These are phyloP conservation scores for Venturia nashicola DNA, from an alignment of 2,329 filamentous ascomycete genomes.

Conservation along the genomic window DNA sequence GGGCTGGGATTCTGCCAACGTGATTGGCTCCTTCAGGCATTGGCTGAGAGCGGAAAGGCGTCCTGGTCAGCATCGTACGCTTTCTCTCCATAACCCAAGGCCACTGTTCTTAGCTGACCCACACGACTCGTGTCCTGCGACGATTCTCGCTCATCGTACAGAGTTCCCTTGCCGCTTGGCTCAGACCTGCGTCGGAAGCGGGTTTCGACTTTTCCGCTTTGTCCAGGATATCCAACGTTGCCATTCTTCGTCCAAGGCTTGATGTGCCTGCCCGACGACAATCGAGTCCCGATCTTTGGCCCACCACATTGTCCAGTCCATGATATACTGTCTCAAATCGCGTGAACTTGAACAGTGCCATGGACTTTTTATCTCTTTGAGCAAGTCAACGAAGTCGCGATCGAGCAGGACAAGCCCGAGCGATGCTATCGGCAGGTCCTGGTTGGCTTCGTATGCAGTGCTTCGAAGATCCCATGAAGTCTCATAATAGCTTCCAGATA, in stretches of 20 bases:
- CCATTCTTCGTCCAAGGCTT: background rate
- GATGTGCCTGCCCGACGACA: background rate
- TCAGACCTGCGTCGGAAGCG: background rate
- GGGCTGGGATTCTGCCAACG: background rate
- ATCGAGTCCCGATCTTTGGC: background rate
- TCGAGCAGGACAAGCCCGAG: background rate
- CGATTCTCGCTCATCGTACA: background rate
- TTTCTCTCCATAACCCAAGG: background rate
- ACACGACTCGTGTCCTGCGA: background rate
- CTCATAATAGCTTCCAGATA: background rate
- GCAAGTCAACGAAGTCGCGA: background rate
- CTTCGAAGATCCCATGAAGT: background rate
- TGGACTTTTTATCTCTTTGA: background rate
- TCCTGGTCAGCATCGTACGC: background rate
- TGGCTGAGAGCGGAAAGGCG: background rate
- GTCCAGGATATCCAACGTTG: background rate
- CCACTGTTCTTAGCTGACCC: background rate
- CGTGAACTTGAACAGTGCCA: background rate
- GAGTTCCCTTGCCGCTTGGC: background rate
- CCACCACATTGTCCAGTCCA: background rate
- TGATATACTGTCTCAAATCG: background rate
- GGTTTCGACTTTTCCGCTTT: background rate
- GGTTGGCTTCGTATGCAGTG: background rate
- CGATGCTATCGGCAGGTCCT: background rate
- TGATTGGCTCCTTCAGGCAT: background rate